A percentile compares a stretch with the other conserved stretches of the same genome.
Conservation (phyloP, 2,329 filamentous ascomycete genomes). For the Phyllosticta citrichinensis region DNA sequence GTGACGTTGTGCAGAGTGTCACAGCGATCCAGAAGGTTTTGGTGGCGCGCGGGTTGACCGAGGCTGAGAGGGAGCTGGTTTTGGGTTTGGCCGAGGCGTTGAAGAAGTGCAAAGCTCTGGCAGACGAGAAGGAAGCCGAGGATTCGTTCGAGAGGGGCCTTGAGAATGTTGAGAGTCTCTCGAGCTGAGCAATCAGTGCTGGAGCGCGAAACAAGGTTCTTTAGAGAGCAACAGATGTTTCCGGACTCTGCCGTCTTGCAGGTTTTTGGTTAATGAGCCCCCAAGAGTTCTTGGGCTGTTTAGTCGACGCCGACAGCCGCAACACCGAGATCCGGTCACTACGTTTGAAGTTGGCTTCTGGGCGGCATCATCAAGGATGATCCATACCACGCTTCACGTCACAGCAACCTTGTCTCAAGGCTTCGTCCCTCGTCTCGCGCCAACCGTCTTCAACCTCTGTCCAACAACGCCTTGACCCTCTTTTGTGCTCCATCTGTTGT, state of each 20-base stretch:
- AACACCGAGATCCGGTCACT: neutral
- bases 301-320: neutral
- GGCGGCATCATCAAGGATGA: neutral
- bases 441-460: neutral
- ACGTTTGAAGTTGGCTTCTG: neutral
- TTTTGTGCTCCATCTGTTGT: neutral
- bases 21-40: conserved; percentile 28
- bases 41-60: conserved; percentile 12
- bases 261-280: too few relatives aligned
- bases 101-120: neutral
- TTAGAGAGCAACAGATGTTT: too few relatives aligned
- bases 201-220: neutral
- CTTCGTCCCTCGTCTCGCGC: neutral
- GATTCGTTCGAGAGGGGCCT: neutral
- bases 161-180: neutral
- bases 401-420: neutral
- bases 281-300: neutral
- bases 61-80: conserved; percentile 11
- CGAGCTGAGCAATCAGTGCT: neutral
- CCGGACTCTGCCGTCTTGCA: neutral
- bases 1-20: conserved; percentile 27
- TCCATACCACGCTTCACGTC: neutral
- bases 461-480: neutral
- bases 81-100: conserved; percentile 5
- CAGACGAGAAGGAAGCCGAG: neutral